These are phyloP conservation scores for Metarhizium rileyi DNA, from an alignment of 2,329 filamentous ascomycete genomes.

Conservation along the genomic window DNA sequence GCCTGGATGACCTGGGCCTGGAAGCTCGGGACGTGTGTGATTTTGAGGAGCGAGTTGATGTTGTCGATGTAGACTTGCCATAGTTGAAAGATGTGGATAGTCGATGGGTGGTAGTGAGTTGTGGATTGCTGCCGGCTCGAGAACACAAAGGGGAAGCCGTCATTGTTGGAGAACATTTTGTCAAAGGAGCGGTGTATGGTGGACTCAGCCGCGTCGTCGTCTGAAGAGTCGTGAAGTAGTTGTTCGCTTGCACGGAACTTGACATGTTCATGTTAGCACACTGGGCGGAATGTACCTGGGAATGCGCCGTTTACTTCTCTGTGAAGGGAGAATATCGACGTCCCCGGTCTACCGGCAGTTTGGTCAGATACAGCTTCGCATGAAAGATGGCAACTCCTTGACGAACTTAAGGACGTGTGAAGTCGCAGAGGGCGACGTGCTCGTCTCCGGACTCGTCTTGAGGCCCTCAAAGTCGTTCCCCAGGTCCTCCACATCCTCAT, in stretches of 20 bases:
- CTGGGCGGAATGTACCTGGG: too few relatives aligned
- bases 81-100: conserved; percentile 51
- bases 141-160: conserved; percentile 49
- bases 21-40: conserved; percentile 56
- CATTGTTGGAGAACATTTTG: conserved; percentile 45
- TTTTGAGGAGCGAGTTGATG: conserved; percentile 58
- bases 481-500: conserved; percentile 46
- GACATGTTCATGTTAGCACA: neutral
- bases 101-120: conserved; percentile 39
- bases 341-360: conserved; percentile 3
- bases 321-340: conserved; percentile 39
- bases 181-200: conserved; percentile 50
- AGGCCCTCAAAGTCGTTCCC: conserved; percentile 46
- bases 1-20: conserved; percentile 57
- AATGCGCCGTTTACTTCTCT: conserved; percentile 34
- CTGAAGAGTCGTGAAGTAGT: conserved; percentile 42
- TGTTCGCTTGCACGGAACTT: conserved; percentile 43
- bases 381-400: neutral
- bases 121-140: conserved; percentile 34
- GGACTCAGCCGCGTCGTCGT: conserved; percentile 42
- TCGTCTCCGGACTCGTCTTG: conserved; percentile 41
- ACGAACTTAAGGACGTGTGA: conserved; percentile 14
- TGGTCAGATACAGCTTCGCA: neutral
- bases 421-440: conserved; percentile 22
- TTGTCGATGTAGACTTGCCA: conserved; percentile 65